Evolutionary conservation across 257 asterid genomes (phyloP), one percentile per base, ranked within the genome.

Genomic region (Solanum medicagineum): DNA sequence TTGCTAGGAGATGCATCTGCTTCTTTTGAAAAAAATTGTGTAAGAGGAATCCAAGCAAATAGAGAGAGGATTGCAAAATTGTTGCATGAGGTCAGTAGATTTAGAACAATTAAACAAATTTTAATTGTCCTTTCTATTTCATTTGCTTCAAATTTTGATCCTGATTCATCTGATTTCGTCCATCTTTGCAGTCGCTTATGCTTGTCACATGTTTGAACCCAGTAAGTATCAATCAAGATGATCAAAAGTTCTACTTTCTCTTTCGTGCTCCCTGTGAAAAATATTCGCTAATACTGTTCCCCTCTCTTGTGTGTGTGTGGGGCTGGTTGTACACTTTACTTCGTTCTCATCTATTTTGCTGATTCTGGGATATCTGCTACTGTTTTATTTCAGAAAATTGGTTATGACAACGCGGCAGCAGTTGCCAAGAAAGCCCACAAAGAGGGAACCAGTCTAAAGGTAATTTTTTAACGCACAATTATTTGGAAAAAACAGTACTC

Each of bases 401-500:
- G 99, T 62, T 96, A 96, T 16, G 99, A 96, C 84, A 94, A 93
- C 85, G 98, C 99, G 55, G 99, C 99, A 19, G 90, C 93, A 81
- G 99, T 96, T 75, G 99, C 99, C 90, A 94, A 94, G 92, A 94
- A 94, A 65, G 99, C 98, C 80, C 99, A 94, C 90, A 96, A 93
- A 91, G 98, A 96, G 88, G 98, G 99, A 81, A 82, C 89, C 42
- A 94, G 98, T 77, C 87, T 94, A 88, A 94, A 96, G 98, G 99
- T 96, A 74, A 81, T 59, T 62, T 1, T 4, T 62, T 22, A n/a
- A 62, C 36, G 69, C 17, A 7, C 17, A 62, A 22, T n/a, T 10
- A 22, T 62, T 60, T 62, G 69, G 0, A 60, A 60, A 60, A 60
- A 10, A 10, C 13, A 57, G 20, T 57, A 20, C 22, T 57, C 63